Evolutionary conservation across 2,329 filamentous ascomycete genomes (phyloP).

Genomic region (Polychaeton citri): DNA sequence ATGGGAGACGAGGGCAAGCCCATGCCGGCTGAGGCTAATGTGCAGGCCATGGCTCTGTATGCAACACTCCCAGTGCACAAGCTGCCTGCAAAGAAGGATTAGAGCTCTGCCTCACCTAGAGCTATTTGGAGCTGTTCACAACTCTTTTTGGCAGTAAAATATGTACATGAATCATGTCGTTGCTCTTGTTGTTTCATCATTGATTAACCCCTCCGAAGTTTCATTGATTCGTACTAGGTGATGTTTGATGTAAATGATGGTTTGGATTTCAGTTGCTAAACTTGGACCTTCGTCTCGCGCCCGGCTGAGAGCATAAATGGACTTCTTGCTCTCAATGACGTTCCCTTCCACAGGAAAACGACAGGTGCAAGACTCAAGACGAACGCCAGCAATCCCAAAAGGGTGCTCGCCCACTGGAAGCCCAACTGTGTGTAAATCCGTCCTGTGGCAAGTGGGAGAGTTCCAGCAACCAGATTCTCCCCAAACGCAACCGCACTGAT

Average conservation of each 20-base stretch:
- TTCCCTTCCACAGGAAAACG: constrained; percentile 25
- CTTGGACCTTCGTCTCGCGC: neutral
- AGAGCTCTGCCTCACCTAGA: too few species aligned
- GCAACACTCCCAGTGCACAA: constrained; percentile 34
- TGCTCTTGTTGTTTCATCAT: too few species aligned
- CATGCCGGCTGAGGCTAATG: constrained; percentile 36
- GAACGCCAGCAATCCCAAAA: constrained; percentile 33
- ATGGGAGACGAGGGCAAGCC: constrained; percentile 31
- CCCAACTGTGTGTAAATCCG: constrained; percentile 36
- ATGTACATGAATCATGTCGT: too few species aligned
- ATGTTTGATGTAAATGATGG: too few species aligned
- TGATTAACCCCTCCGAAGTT: too few species aligned
- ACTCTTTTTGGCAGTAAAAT: too few species aligned
- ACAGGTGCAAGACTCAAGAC: constrained; percentile 32
- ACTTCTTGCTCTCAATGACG: constrained; percentile 17
- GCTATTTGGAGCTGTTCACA: too few species aligned
- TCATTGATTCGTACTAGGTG: too few species aligned
- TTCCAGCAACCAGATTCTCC: constrained; percentile 36
- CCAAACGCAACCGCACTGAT: constrained; percentile 35
- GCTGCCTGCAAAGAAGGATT: constrained; percentile 13
- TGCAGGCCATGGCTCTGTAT: constrained; percentile 37
- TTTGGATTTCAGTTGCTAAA: too few species aligned
- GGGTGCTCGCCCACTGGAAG: constrained; percentile 36
- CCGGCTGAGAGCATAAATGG: constrained; percentile 17
- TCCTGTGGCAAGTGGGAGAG: constrained; percentile 34